A percentile compares a stretch with the other conserved stretches of the same genome.
Conservation (phyloP, 2,329 filamentous ascomycete genomes). For the Raffaelea albimanens region DNA sequence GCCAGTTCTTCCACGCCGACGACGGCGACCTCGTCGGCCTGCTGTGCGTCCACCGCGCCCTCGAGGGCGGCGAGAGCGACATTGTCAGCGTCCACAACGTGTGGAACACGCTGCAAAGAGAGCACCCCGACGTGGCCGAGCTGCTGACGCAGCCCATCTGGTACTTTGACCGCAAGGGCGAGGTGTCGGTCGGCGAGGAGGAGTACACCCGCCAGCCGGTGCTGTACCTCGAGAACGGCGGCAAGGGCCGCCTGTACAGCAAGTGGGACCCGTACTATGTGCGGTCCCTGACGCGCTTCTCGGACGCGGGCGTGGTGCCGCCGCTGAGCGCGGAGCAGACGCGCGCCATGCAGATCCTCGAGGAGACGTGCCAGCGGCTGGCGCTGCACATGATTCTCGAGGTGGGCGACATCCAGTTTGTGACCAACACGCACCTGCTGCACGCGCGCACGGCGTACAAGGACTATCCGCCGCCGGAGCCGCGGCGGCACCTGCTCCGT, state of each 20-base stretch:
- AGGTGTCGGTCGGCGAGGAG: slow-evolving; percentile 64
- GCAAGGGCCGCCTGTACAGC: slow-evolving; percentile 59
- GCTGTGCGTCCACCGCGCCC: slow-evolving; percentile 67
- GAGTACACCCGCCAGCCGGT: slow-evolving; percentile 64
- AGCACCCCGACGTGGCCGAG: slow-evolving; percentile 70
- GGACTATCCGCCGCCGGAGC: slow-evolving; percentile 52
- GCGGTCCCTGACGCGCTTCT: slow-evolving; percentile 65
- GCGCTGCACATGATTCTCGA: slow-evolving; percentile 79
- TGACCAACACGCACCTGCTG: slow-evolving; percentile 70
- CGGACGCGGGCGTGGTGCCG: slow-evolving; percentile 62
- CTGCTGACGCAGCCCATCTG: slow-evolving; percentile 68
- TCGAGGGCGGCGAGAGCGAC: slow-evolving; percentile 77
- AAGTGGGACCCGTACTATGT: slow-evolving; percentile 93
- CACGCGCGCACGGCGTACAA: slow-evolving; percentile 76
- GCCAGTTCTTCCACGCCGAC: slow-evolving; percentile 80
- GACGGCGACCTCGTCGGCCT: slow-evolving; percentile 76
- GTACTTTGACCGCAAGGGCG: slow-evolving; percentile 90
- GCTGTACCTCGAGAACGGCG: slow-evolving; percentile 65
- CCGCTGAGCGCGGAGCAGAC: slow-evolving; percentile 59
- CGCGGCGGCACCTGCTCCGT: slow-evolving; percentile 69
- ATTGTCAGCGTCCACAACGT: slow-evolving; percentile 70
- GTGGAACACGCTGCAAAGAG: slow-evolving; percentile 67
- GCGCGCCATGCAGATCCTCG: slow-evolving; percentile 59
- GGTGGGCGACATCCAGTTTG: slow-evolving; percentile 80
- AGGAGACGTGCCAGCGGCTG: slow-evolving; percentile 64